A percentile compares a stretch with the other conserved stretches of the same genome.
phyloP scores from a whole-genome alignment of 768 basidiomycete genomes.

The Termitomyces sp. region DNA sequence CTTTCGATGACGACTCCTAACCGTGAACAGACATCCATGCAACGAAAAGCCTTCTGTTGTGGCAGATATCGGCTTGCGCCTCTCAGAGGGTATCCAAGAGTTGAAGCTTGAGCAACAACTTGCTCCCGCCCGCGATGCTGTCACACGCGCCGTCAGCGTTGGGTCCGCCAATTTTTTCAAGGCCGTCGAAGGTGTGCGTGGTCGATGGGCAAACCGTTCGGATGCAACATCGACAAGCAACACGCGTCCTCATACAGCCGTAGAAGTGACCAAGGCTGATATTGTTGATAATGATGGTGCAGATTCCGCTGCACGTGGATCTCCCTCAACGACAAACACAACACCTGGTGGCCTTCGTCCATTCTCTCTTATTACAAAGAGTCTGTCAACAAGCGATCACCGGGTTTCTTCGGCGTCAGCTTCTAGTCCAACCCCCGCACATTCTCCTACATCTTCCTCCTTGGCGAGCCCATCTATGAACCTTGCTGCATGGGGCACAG shows the following conservation, averaged over 20 bases:
- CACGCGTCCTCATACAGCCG: slow-evolving; percentile 30
- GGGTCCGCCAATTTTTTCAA: slow-evolving; percentile 83
- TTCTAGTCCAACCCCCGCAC: slow-evolving; percentile 3
- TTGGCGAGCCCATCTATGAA: slow-evolving; percentile 11
- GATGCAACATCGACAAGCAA: slow-evolving; percentile 19
- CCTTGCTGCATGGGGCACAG: slow-evolving; percentile 16
- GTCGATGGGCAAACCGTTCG: slow-evolving; percentile 49
- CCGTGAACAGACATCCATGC: slow-evolving; percentile 74
- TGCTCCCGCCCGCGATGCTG: slow-evolving; percentile 88
- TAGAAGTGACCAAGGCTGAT: slow-evolving; percentile 34
- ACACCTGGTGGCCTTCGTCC: slow-evolving; percentile 8
- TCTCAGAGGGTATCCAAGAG: slow-evolving; percentile 93
- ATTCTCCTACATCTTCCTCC: slow-evolving; percentile 9
- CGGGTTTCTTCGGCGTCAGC: not conserved
- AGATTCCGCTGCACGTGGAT: not conserved
- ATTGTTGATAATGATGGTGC: slow-evolving; percentile 28
- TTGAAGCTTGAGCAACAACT: slow-evolving; percentile 90
- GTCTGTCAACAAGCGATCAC: slow-evolving; percentile 1
- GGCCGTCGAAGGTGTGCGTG: slow-evolving; percentile 85
- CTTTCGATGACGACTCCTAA: not conserved
- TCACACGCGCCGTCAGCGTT: slow-evolving; percentile 66
- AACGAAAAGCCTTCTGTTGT: slow-evolving; percentile 87
- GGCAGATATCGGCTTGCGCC: slow-evolving; percentile 85
- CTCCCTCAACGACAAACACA: slow-evolving; percentile 5
- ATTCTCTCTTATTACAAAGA: slow-evolving; percentile 12